Base-by-base conservation (phyloP, 495 filamentous ascomycete genomes). In the Hypoxylon crocopeplum region DNA sequence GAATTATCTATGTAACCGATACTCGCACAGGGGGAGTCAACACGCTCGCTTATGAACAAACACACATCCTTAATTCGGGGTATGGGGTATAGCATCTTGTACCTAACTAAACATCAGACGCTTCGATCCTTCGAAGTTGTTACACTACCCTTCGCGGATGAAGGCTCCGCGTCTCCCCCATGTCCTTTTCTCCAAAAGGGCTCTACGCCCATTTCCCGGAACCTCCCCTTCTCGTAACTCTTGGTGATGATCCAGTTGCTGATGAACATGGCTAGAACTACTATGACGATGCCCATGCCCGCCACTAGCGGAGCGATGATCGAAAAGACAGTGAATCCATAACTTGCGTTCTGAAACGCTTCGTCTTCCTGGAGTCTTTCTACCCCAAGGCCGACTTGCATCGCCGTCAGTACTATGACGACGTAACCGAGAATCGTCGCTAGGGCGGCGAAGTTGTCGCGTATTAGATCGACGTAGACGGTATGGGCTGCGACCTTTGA, bases 381-480 rank as follows among this genome's bases (percentile, higher is more conserved):
- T 0, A 79, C 80, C 5, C 72, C 75, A 0, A 84, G 69, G 0
- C 83, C 84, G 33, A 86, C 83, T 59, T 86, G 84, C 77, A 87
- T 81, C 21, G 82, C 84, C 0, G 78, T 75, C 46, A 86, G 68
- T 4, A 83, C 78, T 7, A 85, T 63, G n/a, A 72, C 77, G 16
- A 86, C 66, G 52, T 82, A 86, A 7, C 78, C 75, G 6, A 79
- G 72, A 1, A 70, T 67, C 4, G 74, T 64, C 0, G 77, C 67
- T 0, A 86, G 36, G 60, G 74, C 72, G 1, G 72, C 69, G 22
- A 84, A 73, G 47, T 84, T 81, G 7, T 80, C 73, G 7, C 65
- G 65, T 38, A 84, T 72, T 20, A 80, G 67, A 19, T 65, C 64
- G 13, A 46, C 56, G 41, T 72, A 77, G 17, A 48, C 42, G 0